phyloP scores from a whole-genome alignment of 148 eudicot species.

The Mesembryanthemum crystallinum region DNA sequence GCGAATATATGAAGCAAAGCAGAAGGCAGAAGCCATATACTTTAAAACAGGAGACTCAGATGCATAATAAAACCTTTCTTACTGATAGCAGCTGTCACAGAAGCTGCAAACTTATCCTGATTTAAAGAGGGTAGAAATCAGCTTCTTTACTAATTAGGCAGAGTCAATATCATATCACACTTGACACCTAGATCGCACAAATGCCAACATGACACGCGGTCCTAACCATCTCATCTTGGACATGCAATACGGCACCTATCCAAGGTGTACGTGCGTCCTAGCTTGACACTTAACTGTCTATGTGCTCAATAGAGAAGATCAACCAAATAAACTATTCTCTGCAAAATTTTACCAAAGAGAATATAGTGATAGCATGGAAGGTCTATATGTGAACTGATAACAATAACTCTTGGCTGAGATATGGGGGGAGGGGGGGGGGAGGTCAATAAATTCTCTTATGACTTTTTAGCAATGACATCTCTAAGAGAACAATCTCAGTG shows the following conservation, averaged over 20 bases:
- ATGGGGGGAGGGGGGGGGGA: too few species aligned
- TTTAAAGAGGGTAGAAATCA: neutral
- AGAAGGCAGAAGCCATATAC: neutral
- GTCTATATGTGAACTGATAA: neutral
- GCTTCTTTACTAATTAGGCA: neutral
- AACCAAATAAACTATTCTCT: neutral
- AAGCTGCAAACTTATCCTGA: constrained; percentile 1
- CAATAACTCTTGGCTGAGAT: neutral
- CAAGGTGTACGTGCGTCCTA: too few species aligned
- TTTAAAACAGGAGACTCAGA: neutral
- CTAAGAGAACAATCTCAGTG: too few species aligned
- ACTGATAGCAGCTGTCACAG: neutral
- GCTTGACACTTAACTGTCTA: neutral
- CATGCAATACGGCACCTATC: too few species aligned
- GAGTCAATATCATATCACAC: too few species aligned
- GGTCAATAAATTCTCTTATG: too few species aligned
- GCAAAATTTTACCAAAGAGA: neutral
- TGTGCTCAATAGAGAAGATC: neutral
- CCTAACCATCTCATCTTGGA: too few species aligned
- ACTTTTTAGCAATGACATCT: too few species aligned
- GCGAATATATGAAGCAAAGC: neutral
- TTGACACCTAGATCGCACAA: too few species aligned
- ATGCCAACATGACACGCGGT: too few species aligned
- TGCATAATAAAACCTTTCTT: neutral
- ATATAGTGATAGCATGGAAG: neutral